Evolutionary conservation across 768 basidiomycete genomes (phyloP), one percentile per base, ranked within the genome.

Genomic region (Phlegmacium glaucopus): DNA sequence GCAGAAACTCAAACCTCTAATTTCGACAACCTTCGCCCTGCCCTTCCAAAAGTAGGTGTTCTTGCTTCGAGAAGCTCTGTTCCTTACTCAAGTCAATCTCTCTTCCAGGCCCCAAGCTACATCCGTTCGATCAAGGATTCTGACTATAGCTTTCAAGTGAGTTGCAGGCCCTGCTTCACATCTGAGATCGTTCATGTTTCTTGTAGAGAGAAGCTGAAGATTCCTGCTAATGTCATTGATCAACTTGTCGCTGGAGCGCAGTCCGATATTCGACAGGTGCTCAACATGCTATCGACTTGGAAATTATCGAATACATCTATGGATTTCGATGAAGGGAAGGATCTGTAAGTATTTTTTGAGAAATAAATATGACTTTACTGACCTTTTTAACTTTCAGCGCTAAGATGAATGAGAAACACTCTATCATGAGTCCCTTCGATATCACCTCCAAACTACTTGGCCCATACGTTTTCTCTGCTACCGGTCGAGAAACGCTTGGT

Each of bases 201-300:
- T 45, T 43, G 13, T 51, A 94, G 92, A 65, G 96, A 99, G 66
- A 90, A 90, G 55, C 79, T 99, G 81, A 88, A 90, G 64, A 72
- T 97, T n/a, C 87, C 90, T 0, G 82, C 84, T 0, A 90, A 90
- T 48, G 95, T 94, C 35, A 67, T 98, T 28, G 96, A 99, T 60
- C 90, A 96, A 63, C 85, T 99, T 27, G 80, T 98, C 47, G 66
- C 71, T 2, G 90, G 95, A 4, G 78, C 93, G 2, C 90, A 96
- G 57, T 95, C 94, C 2, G 96, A 99, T 66, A 95, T 99, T 48
- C 88, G 96, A 3, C 95, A 95, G 63, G 91, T 98, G 15, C 69
- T 99, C 50, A 98, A 97, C 64, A 97, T 99, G 93, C 72, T 99
- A 10, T 95, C 96, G 4, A 98, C 95, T 0, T 98, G 93, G 90